Evolutionary conservation across 164 flowering plant species (phyloP).

Genomic region (Berberis vulgaris): DNA sequence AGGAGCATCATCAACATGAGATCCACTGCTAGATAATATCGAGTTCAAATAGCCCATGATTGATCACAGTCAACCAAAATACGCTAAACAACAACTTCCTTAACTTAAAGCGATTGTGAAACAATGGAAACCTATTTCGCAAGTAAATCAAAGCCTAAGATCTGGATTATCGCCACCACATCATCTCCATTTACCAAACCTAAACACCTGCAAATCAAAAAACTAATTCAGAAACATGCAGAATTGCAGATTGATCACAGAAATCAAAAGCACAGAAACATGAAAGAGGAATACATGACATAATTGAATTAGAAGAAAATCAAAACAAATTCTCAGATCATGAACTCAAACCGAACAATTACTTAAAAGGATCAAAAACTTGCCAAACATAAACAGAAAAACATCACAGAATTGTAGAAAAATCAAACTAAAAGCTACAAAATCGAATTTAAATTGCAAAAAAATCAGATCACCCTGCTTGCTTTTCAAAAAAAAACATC

Average conservation of each 20-base stretch:
- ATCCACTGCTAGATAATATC: conserved; percentile 55
- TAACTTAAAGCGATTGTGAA: not conserved
- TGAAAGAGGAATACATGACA: not conserved
- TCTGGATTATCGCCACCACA: conserved; percentile 7
- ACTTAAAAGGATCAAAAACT: not conserved
- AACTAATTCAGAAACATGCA: not conserved
- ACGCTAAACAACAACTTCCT: not conserved
- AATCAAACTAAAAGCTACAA: too few species aligned
- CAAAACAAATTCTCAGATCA: too few species aligned
- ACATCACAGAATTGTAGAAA: too few species aligned
- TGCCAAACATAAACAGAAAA: too few species aligned
- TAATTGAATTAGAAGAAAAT: too few species aligned
- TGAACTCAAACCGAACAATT: not conserved
- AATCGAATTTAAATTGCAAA: too few species aligned
- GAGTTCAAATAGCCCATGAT: conserved; percentile 73
- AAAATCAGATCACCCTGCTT: too few species aligned
- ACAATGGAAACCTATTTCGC: not conserved
- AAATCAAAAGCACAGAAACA: not conserved
- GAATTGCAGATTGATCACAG: not conserved
- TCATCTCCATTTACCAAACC: conserved; percentile 11
- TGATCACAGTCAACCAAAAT: not conserved
- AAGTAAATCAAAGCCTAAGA: conserved; percentile 7
- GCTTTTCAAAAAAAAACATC: too few species aligned
- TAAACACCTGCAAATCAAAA: conserved; percentile 17
- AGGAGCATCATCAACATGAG: conserved; percentile 61